Evolutionary conservation across 2,329 filamentous ascomycete genomes (phyloP).

Genomic region (Penicillium hordei): DNA sequence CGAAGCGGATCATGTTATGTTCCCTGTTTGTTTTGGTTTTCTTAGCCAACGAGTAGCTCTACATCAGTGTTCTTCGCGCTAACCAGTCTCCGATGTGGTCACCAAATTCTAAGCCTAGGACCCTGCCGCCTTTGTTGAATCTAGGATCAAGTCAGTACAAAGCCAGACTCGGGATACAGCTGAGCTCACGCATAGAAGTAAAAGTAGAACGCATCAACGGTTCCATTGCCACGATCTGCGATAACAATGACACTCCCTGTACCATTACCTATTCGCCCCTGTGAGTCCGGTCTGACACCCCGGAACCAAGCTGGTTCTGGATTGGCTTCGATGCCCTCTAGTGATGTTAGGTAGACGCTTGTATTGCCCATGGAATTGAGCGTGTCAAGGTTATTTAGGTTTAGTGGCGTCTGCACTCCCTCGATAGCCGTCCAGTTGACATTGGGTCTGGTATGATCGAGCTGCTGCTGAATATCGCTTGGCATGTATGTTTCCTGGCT

Average conservation of each 20-base stretch:
- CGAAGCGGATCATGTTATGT: conserved; percentile 66
- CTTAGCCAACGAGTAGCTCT: background rate
- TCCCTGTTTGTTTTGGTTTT: conserved; percentile 47
- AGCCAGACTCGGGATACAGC: too few relatives aligned
- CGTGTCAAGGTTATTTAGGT: conserved; percentile 49
- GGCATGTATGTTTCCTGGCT: conserved; percentile 51
- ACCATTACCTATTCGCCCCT: conserved; percentile 53
- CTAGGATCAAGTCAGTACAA: conserved; percentile 22
- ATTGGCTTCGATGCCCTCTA: conserved; percentile 46
- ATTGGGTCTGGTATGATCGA: conserved; percentile 49
- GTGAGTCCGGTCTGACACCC: conserved; percentile 54
- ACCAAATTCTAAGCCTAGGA: conserved; percentile 52
- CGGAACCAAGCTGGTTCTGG: conserved; percentile 49
- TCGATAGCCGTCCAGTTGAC: conserved; percentile 45
- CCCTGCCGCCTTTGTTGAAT: conserved; percentile 56
- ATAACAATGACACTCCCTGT: conserved; percentile 57
- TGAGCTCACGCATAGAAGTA: conserved; percentile 57
- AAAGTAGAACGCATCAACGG: conserved; percentile 62
- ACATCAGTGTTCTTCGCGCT: conserved; percentile 10
- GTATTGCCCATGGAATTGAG: conserved; percentile 49
- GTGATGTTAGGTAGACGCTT: conserved; percentile 52
- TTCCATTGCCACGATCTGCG: conserved; percentile 54
- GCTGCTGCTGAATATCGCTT: conserved; percentile 49
- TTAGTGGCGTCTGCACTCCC: conserved; percentile 42
- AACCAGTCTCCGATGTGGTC: conserved; percentile 66